phyloP scores from a whole-genome alignment of 176 grass and related monocot genomes.

The Miscanthus lutarioriparius region DNA sequence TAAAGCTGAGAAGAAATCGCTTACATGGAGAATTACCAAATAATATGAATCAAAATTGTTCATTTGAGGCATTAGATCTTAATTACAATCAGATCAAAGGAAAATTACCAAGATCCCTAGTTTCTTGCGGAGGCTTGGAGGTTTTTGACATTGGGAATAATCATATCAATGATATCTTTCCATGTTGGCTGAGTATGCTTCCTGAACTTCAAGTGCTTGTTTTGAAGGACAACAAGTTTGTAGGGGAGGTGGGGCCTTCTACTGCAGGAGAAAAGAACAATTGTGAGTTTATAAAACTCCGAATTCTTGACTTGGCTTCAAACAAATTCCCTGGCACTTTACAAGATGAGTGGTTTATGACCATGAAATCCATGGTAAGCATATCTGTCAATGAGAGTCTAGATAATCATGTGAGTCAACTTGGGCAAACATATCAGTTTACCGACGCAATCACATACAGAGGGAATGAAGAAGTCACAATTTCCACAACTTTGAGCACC shows the following conservation, averaged over 20 bases:
- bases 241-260: neutral
- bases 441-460: neutral
- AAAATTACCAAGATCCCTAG: neutral
- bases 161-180: neutral
- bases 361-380: neutral
- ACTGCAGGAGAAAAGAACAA: neutral
- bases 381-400: neutral
- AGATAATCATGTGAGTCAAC: fast-evolving
- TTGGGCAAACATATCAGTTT: neutral
- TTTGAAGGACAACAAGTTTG: neutral
- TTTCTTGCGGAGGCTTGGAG: neutral
- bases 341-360: neutral
- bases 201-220: neutral
- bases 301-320: neutral
- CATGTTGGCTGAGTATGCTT: conserved; percentile 3
- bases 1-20: neutral
- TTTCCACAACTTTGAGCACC: neutral
- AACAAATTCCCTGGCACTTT: neutral
- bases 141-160: neutral
- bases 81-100: neutral
- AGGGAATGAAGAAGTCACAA: neutral
- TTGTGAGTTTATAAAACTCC: neutral
- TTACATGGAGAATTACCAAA: neutral
- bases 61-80: neutral
- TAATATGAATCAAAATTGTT: neutral